Evolutionary conservation across 352 stramenopile species (phyloP).

Genomic region (Pythium scleroteichum): DNA sequence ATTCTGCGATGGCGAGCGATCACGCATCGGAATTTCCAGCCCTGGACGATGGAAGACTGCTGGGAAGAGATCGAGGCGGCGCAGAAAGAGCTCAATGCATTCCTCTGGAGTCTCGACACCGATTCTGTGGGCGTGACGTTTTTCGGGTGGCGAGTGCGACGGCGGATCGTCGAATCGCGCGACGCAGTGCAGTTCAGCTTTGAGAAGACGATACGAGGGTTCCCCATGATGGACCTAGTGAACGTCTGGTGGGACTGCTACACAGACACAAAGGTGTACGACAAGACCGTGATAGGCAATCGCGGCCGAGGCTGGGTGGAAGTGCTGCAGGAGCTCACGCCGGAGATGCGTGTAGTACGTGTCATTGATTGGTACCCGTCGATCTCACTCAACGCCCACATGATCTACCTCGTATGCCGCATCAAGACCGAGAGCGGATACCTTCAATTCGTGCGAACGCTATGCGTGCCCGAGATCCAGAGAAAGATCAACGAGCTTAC

Average conservation of each 20-base stretch:
- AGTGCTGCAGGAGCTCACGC: constrained; percentile 5
- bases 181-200: constrained; percentile 11
- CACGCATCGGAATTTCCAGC: background rate
- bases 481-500: background rate
- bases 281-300: background rate
- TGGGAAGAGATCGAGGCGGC: constrained; percentile 1
- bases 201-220: constrained; percentile 5
- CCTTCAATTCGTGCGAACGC: background rate
- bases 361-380: background rate
- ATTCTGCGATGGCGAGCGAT: constrained; percentile 4
- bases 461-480: background rate
- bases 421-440: background rate
- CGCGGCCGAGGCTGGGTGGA: background rate
- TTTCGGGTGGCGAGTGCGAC: too few relatives aligned
- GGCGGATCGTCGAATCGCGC: too few relatives aligned
- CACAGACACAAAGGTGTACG: background rate
- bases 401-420: constrained; percentile 1
- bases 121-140: background rate
- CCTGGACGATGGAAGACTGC: constrained; percentile 10
- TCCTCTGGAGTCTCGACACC: constrained; percentile 6
- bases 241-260: constrained; percentile 10
- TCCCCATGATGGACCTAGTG: background rate
- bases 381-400: background rate
- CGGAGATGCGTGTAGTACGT: constrained; percentile 1
- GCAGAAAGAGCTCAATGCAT: constrained; percentile 3